A percentile compares a stretch with the other conserved stretches of the same genome.
Conservation (phyloP, 2,329 filamentous ascomycete genomes). For the Nothophaeocryptopus gaeumannii region DNA sequence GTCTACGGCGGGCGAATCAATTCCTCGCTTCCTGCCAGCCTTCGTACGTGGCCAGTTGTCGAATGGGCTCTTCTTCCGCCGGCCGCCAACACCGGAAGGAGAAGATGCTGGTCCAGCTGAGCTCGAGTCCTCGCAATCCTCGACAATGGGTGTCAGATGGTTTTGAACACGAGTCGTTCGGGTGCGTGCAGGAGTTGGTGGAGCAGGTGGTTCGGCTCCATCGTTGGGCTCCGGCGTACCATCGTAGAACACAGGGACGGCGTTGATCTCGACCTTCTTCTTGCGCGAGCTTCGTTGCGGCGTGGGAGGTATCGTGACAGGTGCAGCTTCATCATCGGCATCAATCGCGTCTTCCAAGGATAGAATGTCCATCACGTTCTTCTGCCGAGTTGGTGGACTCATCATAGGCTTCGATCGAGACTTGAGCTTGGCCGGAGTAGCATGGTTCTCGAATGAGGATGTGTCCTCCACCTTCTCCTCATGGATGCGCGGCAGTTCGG, state of each 20-base stretch:
- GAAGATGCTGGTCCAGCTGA: constrained; percentile 6
- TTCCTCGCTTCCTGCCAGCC: constrained; percentile 22
- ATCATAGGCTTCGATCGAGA: constrained; percentile 10
- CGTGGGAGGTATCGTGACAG: constrained; percentile 6
- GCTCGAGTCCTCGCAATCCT: constrained; percentile 34
- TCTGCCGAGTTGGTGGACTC: constrained; percentile 18
- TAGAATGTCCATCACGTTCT: constrained; percentile 23
- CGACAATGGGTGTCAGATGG: constrained; percentile 42
- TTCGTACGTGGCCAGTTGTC: constrained; percentile 69
- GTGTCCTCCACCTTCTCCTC: not conserved
- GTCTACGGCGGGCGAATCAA: not conserved
- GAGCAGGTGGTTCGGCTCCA: not conserved
- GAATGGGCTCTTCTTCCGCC: constrained; percentile 54
- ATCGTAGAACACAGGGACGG: constrained; percentile 32
- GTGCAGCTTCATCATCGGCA: constrained; percentile 5
- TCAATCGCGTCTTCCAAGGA: constrained; percentile 14
- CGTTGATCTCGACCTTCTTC: constrained; percentile 19
- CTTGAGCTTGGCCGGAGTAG: constrained; percentile 22
- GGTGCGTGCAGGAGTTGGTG: constrained; percentile 19
- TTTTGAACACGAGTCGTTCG: constrained; percentile 28
- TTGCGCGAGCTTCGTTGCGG: constrained; percentile 32
- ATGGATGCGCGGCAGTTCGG: constrained; percentile 5
- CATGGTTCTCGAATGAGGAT: not conserved
- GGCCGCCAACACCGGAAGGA: constrained; percentile 3
- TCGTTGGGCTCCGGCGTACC: constrained; percentile 6